A percentile compares a stretch with the other conserved stretches of the same genome.
These are phyloP conservation scores for Acer campestre DNA, from an alignment of 345 rosid species.

Conservation along the genomic window DNA sequence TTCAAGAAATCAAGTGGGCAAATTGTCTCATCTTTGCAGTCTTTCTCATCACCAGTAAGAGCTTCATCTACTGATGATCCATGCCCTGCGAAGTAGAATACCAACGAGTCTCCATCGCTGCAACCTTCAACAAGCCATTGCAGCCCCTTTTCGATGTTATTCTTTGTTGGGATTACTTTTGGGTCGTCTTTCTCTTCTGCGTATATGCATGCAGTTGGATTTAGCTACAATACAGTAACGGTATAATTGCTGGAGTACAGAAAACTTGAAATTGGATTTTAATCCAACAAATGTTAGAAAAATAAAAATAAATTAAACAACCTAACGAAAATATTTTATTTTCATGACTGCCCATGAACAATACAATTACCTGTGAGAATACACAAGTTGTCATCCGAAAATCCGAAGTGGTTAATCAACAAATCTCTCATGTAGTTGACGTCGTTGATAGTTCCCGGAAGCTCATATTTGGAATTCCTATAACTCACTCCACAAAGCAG, in stretches of 20 bases:
- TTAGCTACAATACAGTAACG: too few species aligned
- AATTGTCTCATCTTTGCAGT: constrained; percentile 48
- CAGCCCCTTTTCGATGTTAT: constrained; percentile 35
- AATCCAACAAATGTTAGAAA: too few species aligned
- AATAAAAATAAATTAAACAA: too few species aligned
- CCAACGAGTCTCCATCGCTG: constrained; percentile 36
- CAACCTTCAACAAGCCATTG: constrained; percentile 45
- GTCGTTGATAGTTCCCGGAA: constrained; percentile 56
- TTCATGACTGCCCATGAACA: too few species aligned
- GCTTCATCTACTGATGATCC: constrained; percentile 32
- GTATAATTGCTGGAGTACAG: too few species aligned
- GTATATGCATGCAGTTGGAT: too few species aligned
- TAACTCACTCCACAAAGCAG: constrained; percentile 56
- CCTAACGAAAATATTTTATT: too few species aligned
- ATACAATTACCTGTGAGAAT: too few species aligned
- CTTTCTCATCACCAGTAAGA: constrained; percentile 35
- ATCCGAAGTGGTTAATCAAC: constrained; percentile 30
- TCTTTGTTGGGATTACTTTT: constrained; percentile 35
- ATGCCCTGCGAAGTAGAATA: constrained; percentile 55
- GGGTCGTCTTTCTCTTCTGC: constrained; percentile 32
- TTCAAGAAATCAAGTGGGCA: constrained; percentile 43
- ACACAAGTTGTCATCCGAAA: constrained; percentile 14
- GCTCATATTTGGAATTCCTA: constrained; percentile 39
- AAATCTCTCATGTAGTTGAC: constrained; percentile 46
- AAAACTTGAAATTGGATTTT: too few species aligned